Evolutionary conservation across 306 rosid genomes (phyloP).

Genomic region (Vigna hirtella): DNA sequence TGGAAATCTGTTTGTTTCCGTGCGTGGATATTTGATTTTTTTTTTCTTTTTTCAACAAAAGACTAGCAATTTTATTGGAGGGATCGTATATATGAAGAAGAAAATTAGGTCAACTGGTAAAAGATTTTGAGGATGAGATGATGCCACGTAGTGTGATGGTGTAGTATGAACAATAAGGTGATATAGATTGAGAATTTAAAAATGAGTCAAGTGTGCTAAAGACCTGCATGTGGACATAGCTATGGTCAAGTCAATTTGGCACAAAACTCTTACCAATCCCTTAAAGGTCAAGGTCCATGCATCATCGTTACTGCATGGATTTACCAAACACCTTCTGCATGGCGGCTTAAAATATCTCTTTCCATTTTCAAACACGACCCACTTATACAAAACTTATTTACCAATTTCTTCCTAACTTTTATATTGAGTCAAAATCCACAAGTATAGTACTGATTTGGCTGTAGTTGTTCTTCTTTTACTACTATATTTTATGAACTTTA

Average conservation of each 20-base stretch:
- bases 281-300: constrained; percentile 22
- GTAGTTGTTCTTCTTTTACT: no score
- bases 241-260: constrained; percentile 48
- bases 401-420: not conserved
- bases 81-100: constrained; percentile 27
- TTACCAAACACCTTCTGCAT: constrained; percentile 10
- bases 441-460: no score
- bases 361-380: not conserved
- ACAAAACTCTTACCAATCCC: constrained; percentile 5
- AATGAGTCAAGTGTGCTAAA: constrained; percentile 32
- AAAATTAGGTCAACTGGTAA: constrained; percentile 28
- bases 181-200: constrained; percentile 4
- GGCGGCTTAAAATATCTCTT: constrained; percentile 8
- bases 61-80: not conserved
- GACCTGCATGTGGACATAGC: constrained; percentile 1
- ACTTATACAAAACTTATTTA: not conserved
- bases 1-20: not conserved
- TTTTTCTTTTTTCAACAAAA: not conserved
- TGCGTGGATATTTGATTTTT: constrained; percentile 22
- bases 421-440: not conserved
- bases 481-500: no score
- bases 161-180: not conserved
- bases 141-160: not conserved
- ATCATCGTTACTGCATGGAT: constrained; percentile 15
- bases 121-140: constrained; percentile 30